A percentile compares a stretch with the other conserved stretches of the same genome.
Evolutionary conservation across 1,284 basidiomycete genomes (phyloP).

Genomic region (Cutaneotrichosporon cavernicola): DNA sequence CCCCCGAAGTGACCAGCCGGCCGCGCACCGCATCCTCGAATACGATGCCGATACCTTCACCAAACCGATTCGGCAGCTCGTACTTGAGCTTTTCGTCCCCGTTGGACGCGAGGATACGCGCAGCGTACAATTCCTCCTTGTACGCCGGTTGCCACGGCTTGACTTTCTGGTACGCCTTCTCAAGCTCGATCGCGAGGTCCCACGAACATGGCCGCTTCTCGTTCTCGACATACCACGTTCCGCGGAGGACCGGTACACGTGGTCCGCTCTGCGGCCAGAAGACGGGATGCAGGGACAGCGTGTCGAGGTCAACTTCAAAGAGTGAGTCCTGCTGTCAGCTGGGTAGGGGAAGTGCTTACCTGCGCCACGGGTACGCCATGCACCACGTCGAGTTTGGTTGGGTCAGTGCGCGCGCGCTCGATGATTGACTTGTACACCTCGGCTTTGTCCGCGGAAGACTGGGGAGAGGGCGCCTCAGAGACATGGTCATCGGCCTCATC

Average conservation of each 20-base stretch:
- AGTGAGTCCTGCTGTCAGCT: conserved; percentile 48
- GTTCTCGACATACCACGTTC: conserved; percentile 57
- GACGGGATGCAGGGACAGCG: conserved; percentile 55
- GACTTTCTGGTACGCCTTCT: conserved; percentile 54
- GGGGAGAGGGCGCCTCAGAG: neutral
- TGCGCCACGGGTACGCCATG: conserved; percentile 51
- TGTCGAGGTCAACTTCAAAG: conserved; percentile 50
- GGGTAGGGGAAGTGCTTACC: conserved; percentile 29
- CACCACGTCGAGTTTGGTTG: conserved; percentile 43
- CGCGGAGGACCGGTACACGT: conserved; percentile 56
- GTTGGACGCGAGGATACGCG: conserved; percentile 54
- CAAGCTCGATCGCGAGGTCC: conserved; percentile 57
- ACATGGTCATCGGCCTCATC: neutral
- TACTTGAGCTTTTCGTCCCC: conserved; percentile 60
- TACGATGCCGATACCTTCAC: conserved; percentile 53
- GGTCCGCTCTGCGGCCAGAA: conserved; percentile 58
- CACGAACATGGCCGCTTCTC: conserved; percentile 55
- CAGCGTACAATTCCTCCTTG: conserved; percentile 56
- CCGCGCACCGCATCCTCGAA: conserved; percentile 57
- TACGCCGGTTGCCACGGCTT: conserved; percentile 56
- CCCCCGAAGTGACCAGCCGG: conserved; percentile 51
- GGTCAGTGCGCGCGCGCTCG: conserved; percentile 34
- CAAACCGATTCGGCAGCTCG: conserved; percentile 48
- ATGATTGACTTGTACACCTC: conserved; percentile 39
- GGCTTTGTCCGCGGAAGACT: conserved; percentile 4